Evolutionary conservation across 2,329 filamentous ascomycete species (phyloP), one percentile per base, ranked within the genome.

Genomic region (Aspergillus ochraceus): DNA sequence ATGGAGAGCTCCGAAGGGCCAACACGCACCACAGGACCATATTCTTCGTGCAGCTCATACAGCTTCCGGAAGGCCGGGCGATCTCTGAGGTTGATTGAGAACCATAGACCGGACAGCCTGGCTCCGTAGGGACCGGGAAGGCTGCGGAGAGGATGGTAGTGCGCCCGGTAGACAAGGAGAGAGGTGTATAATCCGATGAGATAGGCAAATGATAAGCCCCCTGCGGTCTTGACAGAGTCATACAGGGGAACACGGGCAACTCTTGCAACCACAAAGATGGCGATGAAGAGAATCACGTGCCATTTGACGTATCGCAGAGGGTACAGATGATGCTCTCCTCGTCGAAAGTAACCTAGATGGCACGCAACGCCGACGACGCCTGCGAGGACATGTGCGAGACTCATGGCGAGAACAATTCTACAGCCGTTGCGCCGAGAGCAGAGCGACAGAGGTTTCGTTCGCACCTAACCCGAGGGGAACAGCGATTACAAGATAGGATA

Each of bases 1-100:
- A 79, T 72, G 4, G 75, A 77, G 17, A 78, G 63, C 8, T 73
- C 70, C 8, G 68, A 70, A 1, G 74, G 68, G 4, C 77, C 76
- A n/a, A 74, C 64, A 4, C 76, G 67, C 0, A 79, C 70, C 57
- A 73, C 68, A 17, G 70, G 67, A 10, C 75, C 76, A 59, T 77
- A 71, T 51, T 70, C 60, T 30, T 70, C 61, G 59, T 79, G 76
- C 30, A 77, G 60, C 8, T 62, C 60, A 5, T 66, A 24, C 69
- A 66, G 66, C 5, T 50, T 66, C 3, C 3, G 24, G n/a, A 10
- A 51, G 17, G 22, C 20, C 5, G 17, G n/a, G 20, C 42, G 42
- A 46, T 22, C n/a, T 6, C 42, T 19, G 42, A 46, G 20, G n/a
- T 14, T 46, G 0, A 11, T 52, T 3, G 32, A n/a, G 19, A 52